These are phyloP conservation scores for Globisporangium perplexum DNA, from an alignment of 352 stramenopile genomes.

Conservation along the genomic window DNA sequence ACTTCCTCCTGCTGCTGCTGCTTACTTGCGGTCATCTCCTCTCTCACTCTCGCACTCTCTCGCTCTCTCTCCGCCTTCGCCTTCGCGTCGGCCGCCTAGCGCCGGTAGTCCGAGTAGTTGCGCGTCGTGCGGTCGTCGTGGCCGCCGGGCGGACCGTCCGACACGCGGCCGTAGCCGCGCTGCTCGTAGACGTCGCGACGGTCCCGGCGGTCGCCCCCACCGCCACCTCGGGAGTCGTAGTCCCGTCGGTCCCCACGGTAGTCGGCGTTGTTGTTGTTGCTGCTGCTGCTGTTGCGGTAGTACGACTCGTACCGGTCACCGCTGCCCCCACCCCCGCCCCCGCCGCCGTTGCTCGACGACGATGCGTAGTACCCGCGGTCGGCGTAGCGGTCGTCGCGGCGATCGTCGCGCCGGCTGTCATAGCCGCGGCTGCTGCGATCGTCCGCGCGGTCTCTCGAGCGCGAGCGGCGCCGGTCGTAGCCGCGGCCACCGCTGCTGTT, in stretches of 20 bases:
- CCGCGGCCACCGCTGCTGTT: slow-evolving; percentile 1
- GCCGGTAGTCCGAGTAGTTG: slow-evolving; percentile 42
- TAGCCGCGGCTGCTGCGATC: slow-evolving; percentile 9
- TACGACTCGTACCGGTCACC: slow-evolving; percentile 18
- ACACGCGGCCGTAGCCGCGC: slow-evolving; percentile 29
- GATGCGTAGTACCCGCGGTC: slow-evolving; percentile 26
- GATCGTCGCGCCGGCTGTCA: slow-evolving; percentile 6
- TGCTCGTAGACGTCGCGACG: slow-evolving; percentile 15
- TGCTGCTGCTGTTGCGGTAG: slow-evolving; percentile 12
- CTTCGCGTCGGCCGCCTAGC: no score
- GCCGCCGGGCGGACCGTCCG: slow-evolving; percentile 18
- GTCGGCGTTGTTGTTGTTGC: slow-evolving; percentile 1
- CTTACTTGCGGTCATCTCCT: no score
- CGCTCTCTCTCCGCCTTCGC: no score
- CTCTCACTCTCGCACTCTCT: no score
- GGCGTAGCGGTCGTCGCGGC: slow-evolving; percentile 11
- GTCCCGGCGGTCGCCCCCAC: slow-evolving; percentile 8
- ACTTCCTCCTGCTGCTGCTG: no score
- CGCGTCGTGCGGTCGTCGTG: slow-evolving; percentile 55
- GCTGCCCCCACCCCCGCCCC: neutral
- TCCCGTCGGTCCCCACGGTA: slow-evolving; percentile 10
- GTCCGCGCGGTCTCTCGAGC: slow-evolving; percentile 19
- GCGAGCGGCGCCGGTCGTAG: slow-evolving; percentile 15
- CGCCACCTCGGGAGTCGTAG: slow-evolving; percentile 10
- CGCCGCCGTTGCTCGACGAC: slow-evolving; percentile 3